Evolutionary conservation across 306 rosid genomes (phyloP).

Genomic region (Glycyrrhiza uralensis): DNA sequence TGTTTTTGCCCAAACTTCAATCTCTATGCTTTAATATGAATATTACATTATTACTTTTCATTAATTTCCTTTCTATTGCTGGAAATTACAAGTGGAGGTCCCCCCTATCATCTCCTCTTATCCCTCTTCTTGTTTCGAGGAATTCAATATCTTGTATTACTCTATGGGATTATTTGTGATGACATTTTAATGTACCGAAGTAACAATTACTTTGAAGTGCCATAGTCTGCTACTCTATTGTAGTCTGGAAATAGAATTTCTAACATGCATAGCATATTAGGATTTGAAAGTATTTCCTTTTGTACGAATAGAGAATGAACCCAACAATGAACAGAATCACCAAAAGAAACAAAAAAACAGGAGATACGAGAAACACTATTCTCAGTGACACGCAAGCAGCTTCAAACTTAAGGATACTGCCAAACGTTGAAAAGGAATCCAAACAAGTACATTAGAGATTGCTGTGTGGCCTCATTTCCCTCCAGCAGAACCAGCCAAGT

Average conservation of each 20-base stretch:
- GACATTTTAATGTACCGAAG: no score
- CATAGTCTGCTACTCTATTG: no score
- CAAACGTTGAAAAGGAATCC: slow-evolving; percentile 11
- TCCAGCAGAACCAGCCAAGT: slow-evolving; percentile 6
- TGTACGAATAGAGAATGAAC: no score
- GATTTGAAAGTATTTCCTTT: no score
- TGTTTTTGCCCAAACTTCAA: background rate
- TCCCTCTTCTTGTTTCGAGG: no score
- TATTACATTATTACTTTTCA: background rate
- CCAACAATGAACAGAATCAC: background rate
- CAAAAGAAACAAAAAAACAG: background rate
- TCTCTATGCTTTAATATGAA: background rate
- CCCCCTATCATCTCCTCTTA: no score
- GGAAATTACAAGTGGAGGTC: background rate
- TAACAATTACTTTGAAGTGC: no score
- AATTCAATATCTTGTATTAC: no score
- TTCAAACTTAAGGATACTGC: background rate
- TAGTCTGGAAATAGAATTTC: no score
- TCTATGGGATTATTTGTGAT: no score
- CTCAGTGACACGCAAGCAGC: background rate
- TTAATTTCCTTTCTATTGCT: background rate
- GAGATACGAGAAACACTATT: background rate
- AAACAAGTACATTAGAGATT: background rate
- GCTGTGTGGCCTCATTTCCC: slow-evolving; percentile 36
- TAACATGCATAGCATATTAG: no score